Evolutionary conservation across 257 asterid species (phyloP).

Genomic region (Salvia miltiorrhiza): DNA sequence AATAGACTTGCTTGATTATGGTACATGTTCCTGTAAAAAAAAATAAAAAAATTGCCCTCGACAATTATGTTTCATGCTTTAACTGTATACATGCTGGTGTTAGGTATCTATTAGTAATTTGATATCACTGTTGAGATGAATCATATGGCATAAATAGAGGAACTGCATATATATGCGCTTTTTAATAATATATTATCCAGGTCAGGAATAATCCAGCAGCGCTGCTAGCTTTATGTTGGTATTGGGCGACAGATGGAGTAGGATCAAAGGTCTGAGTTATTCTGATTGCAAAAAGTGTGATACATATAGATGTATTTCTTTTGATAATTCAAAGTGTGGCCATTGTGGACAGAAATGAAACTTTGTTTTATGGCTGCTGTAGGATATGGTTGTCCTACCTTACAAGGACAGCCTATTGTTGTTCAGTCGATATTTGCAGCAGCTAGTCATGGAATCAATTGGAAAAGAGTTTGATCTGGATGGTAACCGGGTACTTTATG

Average conservation of each 20-base stretch:
- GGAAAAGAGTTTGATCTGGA: conserved; percentile 98
- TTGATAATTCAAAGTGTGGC: not conserved
- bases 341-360: not conserved
- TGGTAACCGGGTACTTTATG: conserved; percentile 79
- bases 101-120: not conserved
- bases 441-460: conserved; percentile 98
- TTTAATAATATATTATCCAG: conserved; percentile 33
- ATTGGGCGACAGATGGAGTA: conserved; percentile 91
- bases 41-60: not conserved
- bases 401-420: conserved; percentile 93
- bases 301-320: not conserved
- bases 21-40: not conserved
- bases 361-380: conserved; percentile 30
- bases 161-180: not conserved
- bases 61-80: not conserved
- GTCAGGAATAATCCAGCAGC: conserved; percentile 92
- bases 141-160: not conserved
- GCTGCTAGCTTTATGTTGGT: conserved; percentile 92
- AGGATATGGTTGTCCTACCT: conserved; percentile 99
- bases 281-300: conserved; percentile 21
- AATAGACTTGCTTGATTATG: not conserved
- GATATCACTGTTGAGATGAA: not conserved
- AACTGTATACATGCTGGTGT: not conserved
- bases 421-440: conserved; percentile 95
- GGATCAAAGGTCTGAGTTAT: conserved; percentile 77